These are phyloP conservation scores for Rutstroemia sp. DNA, from an alignment of 2,329 filamentous ascomycete genomes.

Conservation along the genomic window DNA sequence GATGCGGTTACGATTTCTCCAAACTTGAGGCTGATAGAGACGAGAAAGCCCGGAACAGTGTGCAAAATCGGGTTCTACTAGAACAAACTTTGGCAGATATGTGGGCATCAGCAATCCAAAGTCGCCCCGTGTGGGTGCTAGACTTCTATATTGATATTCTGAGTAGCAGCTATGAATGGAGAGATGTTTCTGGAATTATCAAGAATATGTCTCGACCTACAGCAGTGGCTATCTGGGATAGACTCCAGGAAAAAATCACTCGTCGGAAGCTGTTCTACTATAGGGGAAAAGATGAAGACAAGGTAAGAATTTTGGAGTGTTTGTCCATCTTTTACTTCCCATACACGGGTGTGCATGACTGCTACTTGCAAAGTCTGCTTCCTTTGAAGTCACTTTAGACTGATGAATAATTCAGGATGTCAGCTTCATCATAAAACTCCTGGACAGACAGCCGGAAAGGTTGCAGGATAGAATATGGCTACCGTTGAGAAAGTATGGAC, in stretches of 20 bases:
- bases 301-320: slow-evolving; percentile 3
- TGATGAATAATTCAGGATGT: too few relatives aligned
- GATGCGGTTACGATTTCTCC: slow-evolving; percentile 15
- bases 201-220: slow-evolving; percentile 7
- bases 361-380: too few relatives aligned
- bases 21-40: slow-evolving; percentile 14
- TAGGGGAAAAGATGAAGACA: not conserved
- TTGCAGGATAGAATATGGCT: too few relatives aligned
- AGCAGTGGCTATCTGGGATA: slow-evolving; percentile 16
- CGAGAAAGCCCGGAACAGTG: slow-evolving; percentile 2
- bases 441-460: not conserved
- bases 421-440: not conserved
- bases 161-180: slow-evolving; percentile 11
- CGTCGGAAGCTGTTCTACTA: slow-evolving; percentile 10
- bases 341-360: too few relatives aligned
- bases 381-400: too few relatives aligned
- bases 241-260: slow-evolving; percentile 6
- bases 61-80: slow-evolving; percentile 6
- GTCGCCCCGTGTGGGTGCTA: not conserved
- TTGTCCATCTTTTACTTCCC: not conserved
- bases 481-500: too few relatives aligned
- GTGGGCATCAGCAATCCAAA: slow-evolving; percentile 12
- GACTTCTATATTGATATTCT: slow-evolving; percentile 19
- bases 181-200: slow-evolving; percentile 14
- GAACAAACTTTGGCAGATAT: slow-evolving; percentile 8